Evolutionary conservation across 2,329 filamentous ascomycete genomes (phyloP), one percentile per base, ranked within the genome.

Genomic region (Cytospora piceicola): DNA sequence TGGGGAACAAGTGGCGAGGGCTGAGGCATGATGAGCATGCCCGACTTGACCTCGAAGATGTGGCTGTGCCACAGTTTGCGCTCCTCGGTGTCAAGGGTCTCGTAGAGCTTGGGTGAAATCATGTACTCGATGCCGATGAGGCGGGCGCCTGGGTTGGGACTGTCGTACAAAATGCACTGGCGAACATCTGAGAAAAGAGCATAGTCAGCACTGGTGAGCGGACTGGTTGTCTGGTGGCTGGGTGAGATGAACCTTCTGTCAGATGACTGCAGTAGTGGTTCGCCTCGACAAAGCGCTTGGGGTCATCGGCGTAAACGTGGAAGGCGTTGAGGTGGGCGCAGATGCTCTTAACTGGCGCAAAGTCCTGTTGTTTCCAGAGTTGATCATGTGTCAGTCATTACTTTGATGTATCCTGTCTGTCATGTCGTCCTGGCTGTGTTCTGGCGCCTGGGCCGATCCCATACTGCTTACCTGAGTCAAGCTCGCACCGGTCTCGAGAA

Each of bases 101-200:
- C 81, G 78, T 89, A 96, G 0, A 95, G 79, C 4, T 81, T 79
- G 0, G 87, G 85, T 0, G 89, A 88, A 71, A 96, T 88, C 91
- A 95, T 94, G 80, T 96, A 96, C 76, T 96, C 93, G 71, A 96
- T 84, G 11, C 92, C 93, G 68, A 96, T 92, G 22, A 96, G 84
- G 0, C 90, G 85, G 0, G 92, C 92, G 30, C 86, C 84, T 9
- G 85, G 81, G 0, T 82, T 81, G 0, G 88, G 83, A 0, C 86
- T 85, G 77, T 96, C 92, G 79, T 95, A 96, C 68, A 96, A 85
- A 34, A 96, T 85, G 75, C 93, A 96, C 80, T 96, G 92, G 4
- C 93, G 86, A 64, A 96, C 83, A 68, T 95, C 92, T 80, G 74
- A 67, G 39, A 7, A 5, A 4, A 8, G 8, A 17, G 1, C 5